Evolutionary conservation across 768 basidiomycete species (phyloP), one percentile per base, ranked within the genome.

Genomic region (Hydnum rufescens): DNA sequence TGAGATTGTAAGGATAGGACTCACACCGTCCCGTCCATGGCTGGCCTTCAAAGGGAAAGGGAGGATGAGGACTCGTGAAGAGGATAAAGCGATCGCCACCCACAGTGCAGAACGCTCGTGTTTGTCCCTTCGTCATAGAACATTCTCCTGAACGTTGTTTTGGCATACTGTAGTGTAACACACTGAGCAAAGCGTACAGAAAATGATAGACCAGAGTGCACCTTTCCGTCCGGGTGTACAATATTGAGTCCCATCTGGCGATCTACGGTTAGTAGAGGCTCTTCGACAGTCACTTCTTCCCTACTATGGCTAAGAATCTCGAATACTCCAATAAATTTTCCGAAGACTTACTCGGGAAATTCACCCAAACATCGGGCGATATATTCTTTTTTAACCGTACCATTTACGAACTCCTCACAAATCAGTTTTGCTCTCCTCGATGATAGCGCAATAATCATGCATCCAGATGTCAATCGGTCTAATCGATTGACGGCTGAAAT

Each of bases 211-310:
- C n/a, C 23, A 8, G 26, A 3, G 22, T 30, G 32, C 60, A 87
- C 89, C 73, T 96, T 90, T 42, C 95, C 95, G 53, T 92, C 79
- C 0, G 92, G 88, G 61, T 95, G 88, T 16, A 96, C 86, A 50
- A 97, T 82, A 55, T 96, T 96, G 44, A 99, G 66, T 3, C 95
- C 95, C 80, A 96, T 90, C 62, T 96, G 92, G 50, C 90, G 74
- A 65, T 99, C 95, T 1, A 96, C 78, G 0, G 89, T 90, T 53
- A 99, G 65, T 4, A 99, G 66, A 1, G 89, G 86, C 60, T 88
- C 71, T 55, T 92, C 86, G 55, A 89, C 89, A 0, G 72, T 64
- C n/a, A 87, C 67, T 60, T 90, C 83, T 51, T 74, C 80, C 39
- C 90, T 92, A 22, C 6, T 13, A 19, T 34, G 6, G 18, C 28